phyloP scores from a whole-genome alignment of 306 rosid species.

The Coriaria nepalensis region DNA sequence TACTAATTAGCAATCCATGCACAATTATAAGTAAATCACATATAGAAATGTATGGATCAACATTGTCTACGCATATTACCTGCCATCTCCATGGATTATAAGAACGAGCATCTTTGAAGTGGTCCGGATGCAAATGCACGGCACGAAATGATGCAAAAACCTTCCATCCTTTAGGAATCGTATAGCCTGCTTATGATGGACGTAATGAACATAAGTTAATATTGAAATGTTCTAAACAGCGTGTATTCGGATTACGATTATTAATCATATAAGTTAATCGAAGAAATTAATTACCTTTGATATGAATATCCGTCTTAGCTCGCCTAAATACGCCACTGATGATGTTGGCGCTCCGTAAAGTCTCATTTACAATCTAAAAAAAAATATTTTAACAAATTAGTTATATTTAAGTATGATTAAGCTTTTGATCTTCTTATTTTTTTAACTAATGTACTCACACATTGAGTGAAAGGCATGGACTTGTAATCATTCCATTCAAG shows the following conservation, averaged over 20 bases:
- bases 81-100: constrained; percentile 99
- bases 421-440: no score
- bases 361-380: constrained; percentile 75
- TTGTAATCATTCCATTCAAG: constrained; percentile 60
- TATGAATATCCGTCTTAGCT: constrained; percentile 52
- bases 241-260: no score
- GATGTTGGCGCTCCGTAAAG: constrained; percentile 69
- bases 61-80: constrained; percentile 22
- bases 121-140: constrained; percentile 63
- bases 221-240: no score
- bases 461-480: constrained; percentile 90
- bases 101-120: constrained; percentile 79
- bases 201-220: no score
- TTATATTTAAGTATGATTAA: background rate
- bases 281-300: constrained; percentile 40
- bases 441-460: constrained; percentile 64
- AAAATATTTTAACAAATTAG: background rate
- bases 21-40: background rate
- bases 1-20: no score
- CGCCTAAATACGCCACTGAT: constrained; percentile 84
- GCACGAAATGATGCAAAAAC: constrained; percentile 90
- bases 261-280: background rate
- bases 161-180: constrained; percentile 90
- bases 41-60: background rate
- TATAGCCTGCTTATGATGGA: constrained; percentile 38